A percentile compares a stretch with the other conserved stretches of the same genome.
phyloP scores from a whole-genome alignment of 208 protist genomes.

The Naegleria lovaniensis region DNA sequence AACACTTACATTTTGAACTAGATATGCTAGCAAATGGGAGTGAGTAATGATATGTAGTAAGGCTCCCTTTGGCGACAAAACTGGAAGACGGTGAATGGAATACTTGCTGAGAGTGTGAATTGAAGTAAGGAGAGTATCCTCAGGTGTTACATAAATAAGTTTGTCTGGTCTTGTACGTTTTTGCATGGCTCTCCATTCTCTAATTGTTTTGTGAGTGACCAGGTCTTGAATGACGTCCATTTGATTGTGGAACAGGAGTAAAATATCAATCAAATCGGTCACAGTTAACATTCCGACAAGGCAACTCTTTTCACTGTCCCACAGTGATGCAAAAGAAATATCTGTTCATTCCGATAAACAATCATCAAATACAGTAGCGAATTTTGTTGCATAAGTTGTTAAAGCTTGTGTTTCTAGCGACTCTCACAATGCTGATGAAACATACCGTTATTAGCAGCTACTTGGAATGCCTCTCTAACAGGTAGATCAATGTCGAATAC shows the following conservation, averaged over 20 bases:
- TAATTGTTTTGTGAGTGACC: neutral
- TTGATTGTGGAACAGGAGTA: neutral
- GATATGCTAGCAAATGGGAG: neutral
- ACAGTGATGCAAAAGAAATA: conserved; percentile 20
- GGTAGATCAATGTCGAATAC: conserved; percentile 29
- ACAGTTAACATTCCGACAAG: conserved; percentile 30
- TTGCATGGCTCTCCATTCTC: conserved; percentile 24
- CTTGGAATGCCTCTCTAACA: conserved; percentile 19
- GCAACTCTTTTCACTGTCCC: conserved; percentile 16
- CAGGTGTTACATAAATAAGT: conserved; percentile 3
- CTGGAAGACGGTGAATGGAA: neutral
- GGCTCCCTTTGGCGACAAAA: neutral
- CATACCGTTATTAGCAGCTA: conserved; percentile 17
- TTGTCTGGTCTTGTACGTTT: conserved; percentile 9
- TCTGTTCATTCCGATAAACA: too few relatives aligned
- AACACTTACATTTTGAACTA: conserved; percentile 22
- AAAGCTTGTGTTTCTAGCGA: too few relatives aligned
- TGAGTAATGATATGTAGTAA: conserved; percentile 29
- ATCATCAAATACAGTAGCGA: too few relatives aligned
- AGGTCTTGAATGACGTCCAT: conserved; percentile 14
- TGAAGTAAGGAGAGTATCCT: neutral
- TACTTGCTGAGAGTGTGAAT: neutral
- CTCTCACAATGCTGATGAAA: too few relatives aligned
- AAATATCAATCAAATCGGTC: conserved; percentile 30
- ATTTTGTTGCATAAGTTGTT: too few relatives aligned